Evolutionary conservation across 1,284 basidiomycete species (phyloP).

Genomic region (Trichosporon sp.): DNA sequence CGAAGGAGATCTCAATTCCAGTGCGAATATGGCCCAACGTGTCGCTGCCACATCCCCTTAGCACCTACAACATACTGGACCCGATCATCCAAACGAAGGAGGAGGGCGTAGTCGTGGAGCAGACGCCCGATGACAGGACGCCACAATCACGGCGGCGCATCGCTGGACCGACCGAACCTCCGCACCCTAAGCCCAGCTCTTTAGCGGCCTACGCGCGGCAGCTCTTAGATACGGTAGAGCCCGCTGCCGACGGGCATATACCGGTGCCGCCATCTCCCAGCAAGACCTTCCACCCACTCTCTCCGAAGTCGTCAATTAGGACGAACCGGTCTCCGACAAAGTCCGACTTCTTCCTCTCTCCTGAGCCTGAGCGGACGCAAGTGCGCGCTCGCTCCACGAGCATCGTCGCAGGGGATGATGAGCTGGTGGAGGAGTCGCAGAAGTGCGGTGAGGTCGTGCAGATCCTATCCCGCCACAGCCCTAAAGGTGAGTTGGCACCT

Average conservation of each 20-base stretch:
- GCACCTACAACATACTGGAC: conserved; percentile 41
- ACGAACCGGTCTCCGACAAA: not conserved
- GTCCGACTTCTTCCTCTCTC: not conserved
- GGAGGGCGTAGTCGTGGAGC: conserved; percentile 27
- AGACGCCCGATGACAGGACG: not conserved
- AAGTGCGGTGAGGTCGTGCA: conserved; percentile 81
- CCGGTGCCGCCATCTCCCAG: conserved; percentile 13
- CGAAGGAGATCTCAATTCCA: conserved; percentile 37
- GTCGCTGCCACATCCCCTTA: conserved; percentile 25
- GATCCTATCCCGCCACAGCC: conserved; percentile 76
- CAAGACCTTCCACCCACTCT: conserved; percentile 5
- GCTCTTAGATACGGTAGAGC: conserved; percentile 25
- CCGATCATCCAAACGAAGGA: conserved; percentile 48
- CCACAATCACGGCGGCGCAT: not conserved
- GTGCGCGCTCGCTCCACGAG: conserved; percentile 21
- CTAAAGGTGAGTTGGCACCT: conserved; percentile 61
- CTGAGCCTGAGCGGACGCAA: not conserved
- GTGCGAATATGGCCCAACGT: conserved; percentile 44
- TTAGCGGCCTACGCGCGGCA: conserved; percentile 33
- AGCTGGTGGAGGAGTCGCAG: conserved; percentile 48
- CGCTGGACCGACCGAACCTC: conserved; percentile 5
- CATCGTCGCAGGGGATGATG: conserved; percentile 35
- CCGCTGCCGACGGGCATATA: not conserved
- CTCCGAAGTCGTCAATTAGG: not conserved
- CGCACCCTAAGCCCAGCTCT: conserved; percentile 16